Percentiles rank a stretch among this genome's conserved stretches.
These are phyloP conservation scores for Rhodotorula paludigena DNA, from an alignment of 768 basidiomycete genomes.

Conservation along the genomic window DNA sequence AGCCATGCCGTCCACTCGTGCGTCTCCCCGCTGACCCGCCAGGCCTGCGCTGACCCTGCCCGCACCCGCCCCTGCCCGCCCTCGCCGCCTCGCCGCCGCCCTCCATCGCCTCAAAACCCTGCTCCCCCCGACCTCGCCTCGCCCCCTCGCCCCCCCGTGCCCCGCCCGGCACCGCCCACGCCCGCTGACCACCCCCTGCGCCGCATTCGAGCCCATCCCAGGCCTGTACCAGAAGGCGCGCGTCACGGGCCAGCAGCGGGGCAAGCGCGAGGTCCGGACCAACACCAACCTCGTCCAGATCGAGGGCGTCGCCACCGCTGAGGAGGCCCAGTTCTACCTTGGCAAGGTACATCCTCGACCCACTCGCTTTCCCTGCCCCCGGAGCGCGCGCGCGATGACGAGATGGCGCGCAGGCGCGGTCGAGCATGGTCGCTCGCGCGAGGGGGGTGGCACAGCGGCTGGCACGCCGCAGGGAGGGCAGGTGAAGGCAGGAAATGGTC, in stretches of 20 bases:
- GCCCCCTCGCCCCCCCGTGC: neutral
- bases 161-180: too few species aligned
- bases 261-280: constrained; percentile 90
- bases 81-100: neutral
- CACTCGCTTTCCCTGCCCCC: too few species aligned
- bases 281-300: constrained; percentile 96
- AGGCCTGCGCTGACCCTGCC: neutral
- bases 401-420: too few species aligned
- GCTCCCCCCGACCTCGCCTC: neutral
- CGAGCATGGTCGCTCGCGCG: too few species aligned
- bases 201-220: neutral
- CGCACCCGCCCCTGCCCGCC: neutral
- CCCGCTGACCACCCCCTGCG: neutral
- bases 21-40: neutral
- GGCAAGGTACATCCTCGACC: constrained; percentile 66
- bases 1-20: constrained; percentile 30
- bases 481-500: too few species aligned
- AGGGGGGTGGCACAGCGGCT: too few species aligned
- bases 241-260: constrained; percentile 95
- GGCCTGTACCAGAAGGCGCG: constrained; percentile 57
- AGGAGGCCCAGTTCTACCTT: constrained; percentile 95
- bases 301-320: constrained; percentile 87
- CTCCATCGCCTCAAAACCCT: neutral
- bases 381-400: too few species aligned
- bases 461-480: too few species aligned